phyloP scores from a whole-genome alignment of 2,329 filamentous ascomycete species.

The Pseudopyrenochaeta lycopersici region DNA sequence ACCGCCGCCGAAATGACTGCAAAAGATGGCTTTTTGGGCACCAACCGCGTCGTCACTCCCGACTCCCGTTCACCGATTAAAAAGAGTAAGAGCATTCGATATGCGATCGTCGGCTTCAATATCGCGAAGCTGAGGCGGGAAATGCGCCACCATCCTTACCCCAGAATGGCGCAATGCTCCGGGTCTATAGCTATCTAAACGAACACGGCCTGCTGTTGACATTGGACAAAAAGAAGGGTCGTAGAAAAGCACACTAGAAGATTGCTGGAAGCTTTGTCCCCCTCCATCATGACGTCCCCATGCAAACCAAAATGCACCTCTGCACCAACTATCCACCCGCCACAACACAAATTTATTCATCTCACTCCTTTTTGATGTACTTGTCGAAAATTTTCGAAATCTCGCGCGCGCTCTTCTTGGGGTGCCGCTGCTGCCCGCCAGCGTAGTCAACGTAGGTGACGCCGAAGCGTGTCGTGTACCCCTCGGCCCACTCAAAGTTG shows the following conservation, averaged over 20 bases:
- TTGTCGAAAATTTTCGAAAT: constrained; percentile 76
- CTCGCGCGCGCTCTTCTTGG: constrained; percentile 83
- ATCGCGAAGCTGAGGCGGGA: constrained; percentile 17
- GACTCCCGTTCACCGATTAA: neutral
- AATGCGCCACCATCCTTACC: constrained; percentile 11
- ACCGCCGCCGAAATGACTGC: constrained; percentile 8
- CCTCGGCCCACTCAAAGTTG: constrained; percentile 93
- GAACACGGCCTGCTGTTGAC: neutral
- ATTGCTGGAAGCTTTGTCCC: constrained; percentile 24
- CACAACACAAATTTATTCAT: constrained; percentile 18
- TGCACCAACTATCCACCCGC: constrained; percentile 18
- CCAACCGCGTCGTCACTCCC: constrained; percentile 10
- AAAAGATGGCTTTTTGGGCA: constrained; percentile 12
- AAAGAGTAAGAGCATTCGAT: constrained; percentile 4
- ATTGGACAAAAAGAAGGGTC: neutral
- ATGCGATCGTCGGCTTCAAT: constrained; percentile 18
- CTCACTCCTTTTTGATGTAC: constrained; percentile 70
- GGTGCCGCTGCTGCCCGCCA: constrained; percentile 78
- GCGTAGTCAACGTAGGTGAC: constrained; percentile 85
- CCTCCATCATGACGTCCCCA: constrained; percentile 4
- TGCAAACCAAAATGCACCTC: constrained; percentile 12
- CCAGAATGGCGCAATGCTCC: constrained; percentile 22
- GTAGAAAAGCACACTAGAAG: constrained; percentile 28
- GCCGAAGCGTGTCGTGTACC: constrained; percentile 86
- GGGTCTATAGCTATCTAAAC: constrained; percentile 9